These are phyloP conservation scores for Keqinozyma sinolaborantium DNA, from an alignment of 1,139 yeast genomes.

Conservation along the genomic window DNA sequence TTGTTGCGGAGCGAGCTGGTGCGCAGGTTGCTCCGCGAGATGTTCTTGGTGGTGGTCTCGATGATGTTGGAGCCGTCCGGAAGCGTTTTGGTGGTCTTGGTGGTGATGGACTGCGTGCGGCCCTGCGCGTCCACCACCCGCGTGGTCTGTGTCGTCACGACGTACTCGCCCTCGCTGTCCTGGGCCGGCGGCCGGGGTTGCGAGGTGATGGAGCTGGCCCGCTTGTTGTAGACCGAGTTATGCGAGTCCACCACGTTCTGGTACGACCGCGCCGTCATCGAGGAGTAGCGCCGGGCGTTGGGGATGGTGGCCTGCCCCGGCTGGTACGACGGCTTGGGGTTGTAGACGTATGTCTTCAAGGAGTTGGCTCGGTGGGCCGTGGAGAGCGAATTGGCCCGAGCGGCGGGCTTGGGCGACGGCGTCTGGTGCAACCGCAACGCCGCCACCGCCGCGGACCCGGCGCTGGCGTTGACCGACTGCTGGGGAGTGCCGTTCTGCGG, in stretches of 20 bases:
- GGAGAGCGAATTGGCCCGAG: constrained; percentile 6
- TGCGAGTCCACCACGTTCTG: constrained; percentile 1
- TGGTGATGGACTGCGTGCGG: constrained; percentile 40
- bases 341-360: constrained; percentile 33
- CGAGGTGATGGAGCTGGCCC: constrained; percentile 8
- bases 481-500: constrained; percentile 17
- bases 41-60: constrained; percentile 44
- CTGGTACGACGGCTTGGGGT: constrained; percentile 40
- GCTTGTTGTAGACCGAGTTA: constrained; percentile 1
- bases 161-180: constrained; percentile 23
- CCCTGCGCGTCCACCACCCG: constrained; percentile 43
- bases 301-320: constrained; percentile 23
- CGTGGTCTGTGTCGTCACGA: constrained; percentile 42
- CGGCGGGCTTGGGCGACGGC: constrained; percentile 8
- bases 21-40: constrained; percentile 32
- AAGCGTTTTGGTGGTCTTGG: constrained; percentile 36
- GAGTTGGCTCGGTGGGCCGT: constrained; percentile 26
- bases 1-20: constrained; percentile 20
- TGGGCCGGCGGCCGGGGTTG: constrained; percentile 8
- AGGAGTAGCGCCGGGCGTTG: constrained; percentile 19
- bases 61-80: constrained; percentile 46
- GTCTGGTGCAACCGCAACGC: constrained; percentile 35
- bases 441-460: constrained; percentile 47
- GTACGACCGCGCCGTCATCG: constrained; percentile 9
- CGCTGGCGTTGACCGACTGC: constrained; percentile 18